phyloP scores from a whole-genome alignment of 169 alveolate genomes.

The Eimeria praecox region DNA sequence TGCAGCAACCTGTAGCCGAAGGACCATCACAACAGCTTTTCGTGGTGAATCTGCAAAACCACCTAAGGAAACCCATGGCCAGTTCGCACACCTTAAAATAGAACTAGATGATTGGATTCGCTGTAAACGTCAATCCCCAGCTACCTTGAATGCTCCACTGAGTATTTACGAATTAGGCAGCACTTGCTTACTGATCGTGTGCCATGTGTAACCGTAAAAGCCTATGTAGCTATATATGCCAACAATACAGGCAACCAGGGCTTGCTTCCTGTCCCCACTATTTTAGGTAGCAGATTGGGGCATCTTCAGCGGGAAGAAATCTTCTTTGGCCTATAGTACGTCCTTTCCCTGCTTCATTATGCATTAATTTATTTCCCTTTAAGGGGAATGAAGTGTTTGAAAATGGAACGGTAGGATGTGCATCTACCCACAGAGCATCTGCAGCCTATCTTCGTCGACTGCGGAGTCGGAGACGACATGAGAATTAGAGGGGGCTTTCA shows the following conservation, averaged over 20 bases:
- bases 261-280: neutral
- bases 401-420: conserved; percentile 3
- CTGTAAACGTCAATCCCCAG: neutral
- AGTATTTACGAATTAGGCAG: neutral
- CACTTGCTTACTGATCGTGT: neutral
- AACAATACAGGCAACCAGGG: neutral
- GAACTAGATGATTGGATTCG: neutral
- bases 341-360: too few relatives aligned
- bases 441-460: neutral
- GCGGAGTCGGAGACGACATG: conserved; percentile 9
- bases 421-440: neutral
- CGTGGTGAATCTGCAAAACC: neutral
- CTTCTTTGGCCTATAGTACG: neutral
- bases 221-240: neutral
- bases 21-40: neutral
- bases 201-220: neutral
- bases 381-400: neutral
- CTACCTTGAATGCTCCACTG: neutral
- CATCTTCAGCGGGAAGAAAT: neutral
- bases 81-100: neutral
- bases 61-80: neutral
- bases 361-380: too few relatives aligned
- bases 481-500: neutral
- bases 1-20: neutral
- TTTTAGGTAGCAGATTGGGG: neutral